These are phyloP conservation scores for Castanospermum australe DNA, from an alignment of 306 rosid genomes.

Conservation along the genomic window DNA sequence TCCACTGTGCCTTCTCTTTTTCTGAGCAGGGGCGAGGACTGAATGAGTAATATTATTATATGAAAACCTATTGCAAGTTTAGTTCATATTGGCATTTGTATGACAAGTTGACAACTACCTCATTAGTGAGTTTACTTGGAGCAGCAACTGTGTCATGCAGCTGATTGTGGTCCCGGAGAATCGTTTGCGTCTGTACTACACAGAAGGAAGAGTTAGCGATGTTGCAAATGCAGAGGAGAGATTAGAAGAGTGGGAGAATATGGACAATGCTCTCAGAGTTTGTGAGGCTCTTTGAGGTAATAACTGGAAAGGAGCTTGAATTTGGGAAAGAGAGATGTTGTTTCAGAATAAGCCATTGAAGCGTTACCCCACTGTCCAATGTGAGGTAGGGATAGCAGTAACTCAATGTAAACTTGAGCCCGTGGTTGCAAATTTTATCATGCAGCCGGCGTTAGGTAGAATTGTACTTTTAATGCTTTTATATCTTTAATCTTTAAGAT, in stretches of 20 bases:
- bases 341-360: constrained; percentile 71
- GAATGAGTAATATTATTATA: constrained; percentile 69
- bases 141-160: constrained; percentile 79
- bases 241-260: constrained; percentile 57
- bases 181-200: constrained; percentile 59
- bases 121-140: constrained; percentile 22
- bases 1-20: constrained; percentile 75
- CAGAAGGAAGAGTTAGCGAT: constrained; percentile 77
- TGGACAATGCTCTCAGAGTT: constrained; percentile 58
- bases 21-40: constrained; percentile 74
- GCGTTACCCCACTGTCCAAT: constrained; percentile 77
- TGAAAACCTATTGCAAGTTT: not conserved
- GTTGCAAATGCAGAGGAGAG: constrained; percentile 78
- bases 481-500: no score
- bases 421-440: constrained; percentile 69
- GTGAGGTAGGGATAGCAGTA: constrained; percentile 80
- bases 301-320: constrained; percentile 76
- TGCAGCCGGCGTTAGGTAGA: no score
- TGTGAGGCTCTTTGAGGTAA: constrained; percentile 71
- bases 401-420: constrained; percentile 79
- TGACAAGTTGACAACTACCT: not conserved
- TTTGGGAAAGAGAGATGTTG: constrained; percentile 80
- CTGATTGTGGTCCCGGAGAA: constrained; percentile 60
- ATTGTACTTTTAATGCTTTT: no score
- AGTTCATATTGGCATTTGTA: not conserved